Percentiles rank a stretch among this genome's conserved stretches.
These are phyloP conservation scores for Penicillium fimorum DNA, from an alignment of 495 filamentous ascomycete species.

Conservation along the genomic window DNA sequence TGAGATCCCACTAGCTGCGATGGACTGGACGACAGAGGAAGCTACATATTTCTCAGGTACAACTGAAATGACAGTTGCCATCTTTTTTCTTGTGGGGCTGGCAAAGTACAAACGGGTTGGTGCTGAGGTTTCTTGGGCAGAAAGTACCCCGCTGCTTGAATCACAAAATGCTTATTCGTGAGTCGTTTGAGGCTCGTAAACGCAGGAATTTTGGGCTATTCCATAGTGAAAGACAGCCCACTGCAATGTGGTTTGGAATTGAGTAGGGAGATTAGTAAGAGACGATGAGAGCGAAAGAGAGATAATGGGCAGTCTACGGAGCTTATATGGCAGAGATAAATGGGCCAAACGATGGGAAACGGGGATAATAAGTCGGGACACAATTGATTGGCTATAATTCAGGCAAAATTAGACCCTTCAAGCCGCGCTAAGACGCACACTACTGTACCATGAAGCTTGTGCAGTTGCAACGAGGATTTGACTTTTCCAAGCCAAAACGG, in stretches of 20 bases:
- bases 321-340: conserved; percentile 3
- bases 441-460: too few species aligned
- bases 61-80: background rate
- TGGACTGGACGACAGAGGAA: background rate
- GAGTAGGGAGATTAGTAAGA: too few species aligned
- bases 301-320: background rate
- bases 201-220: too few species aligned
- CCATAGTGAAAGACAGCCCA: too few species aligned
- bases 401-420: too few species aligned
- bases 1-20: background rate
- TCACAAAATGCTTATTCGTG: background rate
- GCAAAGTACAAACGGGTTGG: background rate
- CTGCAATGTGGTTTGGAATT: too few species aligned
- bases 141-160: background rate
- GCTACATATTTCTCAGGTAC: background rate
- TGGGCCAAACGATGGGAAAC: conserved; percentile 14
- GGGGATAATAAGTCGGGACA: conserved; percentile 17
- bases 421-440: too few species aligned
- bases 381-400: too few species aligned
- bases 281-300: background rate
- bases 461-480: too few species aligned
- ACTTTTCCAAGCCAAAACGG: too few species aligned
- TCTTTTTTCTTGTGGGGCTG: background rate
- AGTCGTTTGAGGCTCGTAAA: too few species aligned
- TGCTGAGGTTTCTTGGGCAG: background rate